phyloP scores from a whole-genome alignment of 768 basidiomycete species.

The Rhizopogon roseolus region DNA sequence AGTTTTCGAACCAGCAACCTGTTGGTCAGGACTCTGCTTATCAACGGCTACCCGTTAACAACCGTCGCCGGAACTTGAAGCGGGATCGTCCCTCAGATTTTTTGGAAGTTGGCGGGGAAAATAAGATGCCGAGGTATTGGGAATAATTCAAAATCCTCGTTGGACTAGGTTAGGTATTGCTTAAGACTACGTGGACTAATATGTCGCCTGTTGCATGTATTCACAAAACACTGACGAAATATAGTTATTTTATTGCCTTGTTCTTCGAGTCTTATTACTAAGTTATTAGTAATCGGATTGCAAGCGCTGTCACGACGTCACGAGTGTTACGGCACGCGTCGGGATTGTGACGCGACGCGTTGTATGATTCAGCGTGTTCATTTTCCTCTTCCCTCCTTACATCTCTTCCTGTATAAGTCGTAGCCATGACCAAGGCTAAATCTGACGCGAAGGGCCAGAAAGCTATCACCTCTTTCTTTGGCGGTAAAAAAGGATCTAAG shows the following conservation, averaged over 20 bases:
- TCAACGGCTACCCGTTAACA: constrained; percentile 79
- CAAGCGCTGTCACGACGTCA: neutral
- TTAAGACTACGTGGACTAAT: neutral
- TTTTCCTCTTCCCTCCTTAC: neutral
- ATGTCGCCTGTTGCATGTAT: constrained; percentile 10
- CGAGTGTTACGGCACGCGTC: constrained; percentile 5
- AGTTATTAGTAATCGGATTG: no score
- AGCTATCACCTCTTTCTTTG: constrained; percentile 54
- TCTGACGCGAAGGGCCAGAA: constrained; percentile 43
- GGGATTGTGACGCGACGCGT: constrained; percentile 9
- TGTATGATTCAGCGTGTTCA: neutral
- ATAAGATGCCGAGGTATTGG: constrained; percentile 72
- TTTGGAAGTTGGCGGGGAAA: constrained; percentile 63
- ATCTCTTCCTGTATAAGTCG: constrained; percentile 4
- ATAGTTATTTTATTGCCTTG: constrained; percentile 1
- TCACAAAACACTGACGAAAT: constrained; percentile 8
- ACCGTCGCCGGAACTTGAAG: constrained; percentile 71
- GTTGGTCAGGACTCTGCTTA: constrained; percentile 79
- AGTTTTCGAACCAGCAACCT: constrained; percentile 60
- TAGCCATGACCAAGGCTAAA: constrained; percentile 47
- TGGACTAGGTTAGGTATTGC: constrained; percentile 4
- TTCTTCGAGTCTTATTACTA: no score
- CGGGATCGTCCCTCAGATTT: constrained; percentile 84
- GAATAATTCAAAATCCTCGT: constrained; percentile 38
- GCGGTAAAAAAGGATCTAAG: constrained; percentile 25